phyloP scores from a whole-genome alignment of 2,329 filamentous ascomycete genomes.

The Phialophora verrucosa region DNA sequence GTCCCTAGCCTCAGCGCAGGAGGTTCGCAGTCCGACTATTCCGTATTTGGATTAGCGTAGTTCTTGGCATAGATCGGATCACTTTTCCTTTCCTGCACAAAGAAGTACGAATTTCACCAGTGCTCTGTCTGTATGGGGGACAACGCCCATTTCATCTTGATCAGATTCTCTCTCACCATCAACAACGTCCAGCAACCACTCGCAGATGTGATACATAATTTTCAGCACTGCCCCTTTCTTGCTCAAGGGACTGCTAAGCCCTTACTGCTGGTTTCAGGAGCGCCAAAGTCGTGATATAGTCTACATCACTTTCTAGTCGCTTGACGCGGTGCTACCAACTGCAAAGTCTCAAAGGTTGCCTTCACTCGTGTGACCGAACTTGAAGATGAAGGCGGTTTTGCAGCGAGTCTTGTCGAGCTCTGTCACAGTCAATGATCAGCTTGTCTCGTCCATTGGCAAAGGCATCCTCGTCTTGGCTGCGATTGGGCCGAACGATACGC shows the following conservation, averaged over 20 bases:
- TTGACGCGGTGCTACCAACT: background rate
- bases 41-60: background rate
- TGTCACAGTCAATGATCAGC: slow-evolving; percentile 88
- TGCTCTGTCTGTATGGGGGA: too few relatives aligned
- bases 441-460: slow-evolving; percentile 88
- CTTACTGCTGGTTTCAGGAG: background rate
- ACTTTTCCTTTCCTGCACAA: background rate
- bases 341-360: background rate
- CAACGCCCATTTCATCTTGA: background rate
- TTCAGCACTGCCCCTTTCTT: background rate
- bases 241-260: background rate
- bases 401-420: slow-evolving; percentile 95
- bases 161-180: background rate
- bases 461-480: slow-evolving; percentile 91
- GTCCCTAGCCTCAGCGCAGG: background rate
- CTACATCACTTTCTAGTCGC: background rate
- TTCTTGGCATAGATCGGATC: background rate
- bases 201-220: background rate
- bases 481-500: slow-evolving; percentile 85
- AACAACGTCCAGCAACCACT: background rate
- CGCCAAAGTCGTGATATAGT: background rate
- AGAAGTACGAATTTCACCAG: background rate
- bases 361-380: background rate
- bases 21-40: background rate
- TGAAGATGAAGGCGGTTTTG: slow-evolving; percentile 71